Evolutionary conservation across 352 stramenopile species (phyloP), one percentile per base, ranked within the genome.

Genomic region (Phytopythium sindhum): DNA sequence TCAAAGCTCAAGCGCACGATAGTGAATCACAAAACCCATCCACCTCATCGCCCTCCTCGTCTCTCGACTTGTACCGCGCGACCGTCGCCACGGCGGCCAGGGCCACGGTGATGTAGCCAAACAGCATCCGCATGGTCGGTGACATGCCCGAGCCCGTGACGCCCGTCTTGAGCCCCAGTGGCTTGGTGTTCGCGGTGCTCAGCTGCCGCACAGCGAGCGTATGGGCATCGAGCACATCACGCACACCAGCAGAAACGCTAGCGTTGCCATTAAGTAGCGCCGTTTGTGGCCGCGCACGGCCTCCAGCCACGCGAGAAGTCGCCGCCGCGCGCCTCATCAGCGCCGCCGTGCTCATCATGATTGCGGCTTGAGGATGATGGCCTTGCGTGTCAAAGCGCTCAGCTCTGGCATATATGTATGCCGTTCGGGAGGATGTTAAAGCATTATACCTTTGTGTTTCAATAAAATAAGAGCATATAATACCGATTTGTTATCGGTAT

Each of bases 1-100:
- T 47, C 21, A 35, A 29, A 31, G 28, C 4, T 6, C 33, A 10
- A 39, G 31, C 8, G 31, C 31, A 35, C 8, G 3, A 8, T 35
- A 39, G 14, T 15, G 5, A 39, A 39, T 10, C 33, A 11, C 33
- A 15, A 4, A 26, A 2, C 2, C 23, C 26, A 60, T 57, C 23
- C 42, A 79, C 76, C 74, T 92, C 79, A 66, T 89, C 78, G 39
- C 83, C 74, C 21, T 74, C 65, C 2, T 74, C 65, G 26, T 87
- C 74, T 1, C 77, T 68, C n/a, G 74, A 69, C 55, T 92, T 92
- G 62, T 77, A 86, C 4, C 77, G 78, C 12, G 81, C 84, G 24
- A 92, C 81, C 33, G 75, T 64, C 26, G 66, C 73, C 72, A 92
- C 86, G 37, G 73, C 66, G 0, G 77, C 78, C 48, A 92, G 63